Conservation (phyloP, 306 rosid species). For the Glycine latifolia region DNA sequence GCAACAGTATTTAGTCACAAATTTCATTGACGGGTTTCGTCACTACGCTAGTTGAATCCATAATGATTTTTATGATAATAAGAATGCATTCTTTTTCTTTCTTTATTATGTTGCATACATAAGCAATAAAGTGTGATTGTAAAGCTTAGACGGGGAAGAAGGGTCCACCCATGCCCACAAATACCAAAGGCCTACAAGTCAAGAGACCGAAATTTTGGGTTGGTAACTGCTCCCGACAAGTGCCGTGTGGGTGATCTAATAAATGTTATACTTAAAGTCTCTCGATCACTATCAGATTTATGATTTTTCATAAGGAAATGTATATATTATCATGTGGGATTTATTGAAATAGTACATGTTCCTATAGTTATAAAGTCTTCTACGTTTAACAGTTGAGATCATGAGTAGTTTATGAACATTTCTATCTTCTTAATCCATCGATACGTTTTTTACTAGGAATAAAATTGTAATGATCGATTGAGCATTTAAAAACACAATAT, state of each 20-base stretch:
- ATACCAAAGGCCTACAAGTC: constrained; percentile 52
- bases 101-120: not conserved
- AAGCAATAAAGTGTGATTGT: constrained; percentile 34
- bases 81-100: not conserved
- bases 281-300: not conserved
- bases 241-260: constrained; percentile 27
- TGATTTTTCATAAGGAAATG: not conserved
- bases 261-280: not conserved
- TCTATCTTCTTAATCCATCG: too few species aligned
- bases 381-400: too few species aligned
- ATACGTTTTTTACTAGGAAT: too few species aligned
- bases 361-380: too few species aligned
- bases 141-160: constrained; percentile 38
- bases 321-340: not conserved
- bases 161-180: constrained; percentile 50
- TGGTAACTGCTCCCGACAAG: constrained; percentile 46
- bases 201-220: constrained; percentile 51
- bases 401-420: too few species aligned
- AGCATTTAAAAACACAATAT: too few species aligned
- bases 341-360: not conserved
- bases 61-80: not conserved
- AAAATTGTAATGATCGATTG: too few species aligned
- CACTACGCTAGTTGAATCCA: not conserved
- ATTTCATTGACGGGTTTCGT: not conserved
- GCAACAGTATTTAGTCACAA: not conserved